Evolutionary conservation across 108 stramenopile species (phyloP).

Genomic region (Skeletonema tropicum): DNA sequence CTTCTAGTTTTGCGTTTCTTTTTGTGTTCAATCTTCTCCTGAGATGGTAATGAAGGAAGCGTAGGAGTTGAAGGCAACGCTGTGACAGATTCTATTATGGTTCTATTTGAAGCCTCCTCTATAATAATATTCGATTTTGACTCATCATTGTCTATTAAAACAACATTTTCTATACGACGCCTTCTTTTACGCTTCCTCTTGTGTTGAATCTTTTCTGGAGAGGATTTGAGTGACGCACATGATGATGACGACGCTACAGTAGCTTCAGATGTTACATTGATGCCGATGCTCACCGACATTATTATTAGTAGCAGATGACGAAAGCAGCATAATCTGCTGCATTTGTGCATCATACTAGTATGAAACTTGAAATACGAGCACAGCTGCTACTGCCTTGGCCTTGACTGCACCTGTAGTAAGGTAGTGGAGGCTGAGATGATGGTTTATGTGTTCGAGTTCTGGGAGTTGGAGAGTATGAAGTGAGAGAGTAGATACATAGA

Average conservation of each 20-base stretch:
- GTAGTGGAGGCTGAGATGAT: no score
- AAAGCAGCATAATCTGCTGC: background rate
- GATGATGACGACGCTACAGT: background rate
- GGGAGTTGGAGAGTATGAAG: no score
- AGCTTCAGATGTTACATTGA: background rate
- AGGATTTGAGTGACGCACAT: background rate
- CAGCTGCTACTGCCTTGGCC: no score
- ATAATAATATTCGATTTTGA: background rate
- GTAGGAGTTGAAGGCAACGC: background rate
- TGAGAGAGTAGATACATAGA: no score
- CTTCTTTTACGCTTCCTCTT: background rate
- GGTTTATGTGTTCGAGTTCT: no score
- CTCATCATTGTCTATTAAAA: background rate
- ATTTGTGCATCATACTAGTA: background rate
- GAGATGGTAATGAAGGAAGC: background rate
- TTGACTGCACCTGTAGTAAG: no score
- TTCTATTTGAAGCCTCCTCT: background rate
- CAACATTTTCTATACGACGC: background rate
- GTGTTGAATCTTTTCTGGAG: background rate
- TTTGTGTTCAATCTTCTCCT: background rate
- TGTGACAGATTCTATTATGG: background rate
- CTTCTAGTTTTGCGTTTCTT: background rate
- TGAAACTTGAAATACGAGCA: background rate
- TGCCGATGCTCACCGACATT: background rate
- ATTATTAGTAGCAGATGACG: background rate